Evolutionary conservation across 805 yeast species (phyloP).

Genomic region (Pichia kluyveri): DNA sequence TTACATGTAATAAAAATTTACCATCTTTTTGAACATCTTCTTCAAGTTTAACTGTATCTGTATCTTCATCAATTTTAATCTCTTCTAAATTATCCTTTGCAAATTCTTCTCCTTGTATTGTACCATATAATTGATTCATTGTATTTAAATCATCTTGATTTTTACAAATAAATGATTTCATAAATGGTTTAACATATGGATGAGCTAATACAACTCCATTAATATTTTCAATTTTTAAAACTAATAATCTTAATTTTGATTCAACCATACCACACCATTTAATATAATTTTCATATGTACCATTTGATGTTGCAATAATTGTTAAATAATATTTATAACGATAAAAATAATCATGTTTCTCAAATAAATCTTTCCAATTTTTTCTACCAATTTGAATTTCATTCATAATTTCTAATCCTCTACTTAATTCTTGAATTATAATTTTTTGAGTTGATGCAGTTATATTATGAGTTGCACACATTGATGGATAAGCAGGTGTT

Average conservation of each 20-base stretch:
- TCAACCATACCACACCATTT: conserved; percentile 94
- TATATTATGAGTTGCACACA: conserved; percentile 98
- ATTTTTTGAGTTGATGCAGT: conserved; percentile 80
- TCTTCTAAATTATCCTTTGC: conserved; percentile 28
- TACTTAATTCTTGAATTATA: conserved; percentile 65
- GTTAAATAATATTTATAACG: conserved; percentile 82
- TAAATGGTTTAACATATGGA: conserved; percentile 78
- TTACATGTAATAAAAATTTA: conserved; percentile 40
- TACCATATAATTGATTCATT: conserved; percentile 40
- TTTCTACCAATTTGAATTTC: conserved; percentile 57
- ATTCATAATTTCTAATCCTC: conserved; percentile 66
- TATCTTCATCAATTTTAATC: conserved; percentile 23
- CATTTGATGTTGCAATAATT: conserved; percentile 67
- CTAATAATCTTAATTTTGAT: conserved; percentile 71
- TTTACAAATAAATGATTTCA: conserved; percentile 35
- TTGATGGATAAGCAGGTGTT: conserved; percentile 96
- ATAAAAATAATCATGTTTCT: conserved; percentile 73
- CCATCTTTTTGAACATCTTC: conserved; percentile 17
- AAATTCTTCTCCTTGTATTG: conserved; percentile 42
- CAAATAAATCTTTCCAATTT: conserved; percentile 68
- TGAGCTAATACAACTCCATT: conserved; percentile 78
- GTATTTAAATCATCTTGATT: conserved; percentile 32
- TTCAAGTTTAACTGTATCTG: conserved; percentile 21
- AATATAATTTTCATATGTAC: conserved; percentile 69
- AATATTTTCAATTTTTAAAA: conserved; percentile 71